These are phyloP conservation scores for Diutina siamensis DNA, from an alignment of 1,139 yeast genomes.

Conservation along the genomic window DNA sequence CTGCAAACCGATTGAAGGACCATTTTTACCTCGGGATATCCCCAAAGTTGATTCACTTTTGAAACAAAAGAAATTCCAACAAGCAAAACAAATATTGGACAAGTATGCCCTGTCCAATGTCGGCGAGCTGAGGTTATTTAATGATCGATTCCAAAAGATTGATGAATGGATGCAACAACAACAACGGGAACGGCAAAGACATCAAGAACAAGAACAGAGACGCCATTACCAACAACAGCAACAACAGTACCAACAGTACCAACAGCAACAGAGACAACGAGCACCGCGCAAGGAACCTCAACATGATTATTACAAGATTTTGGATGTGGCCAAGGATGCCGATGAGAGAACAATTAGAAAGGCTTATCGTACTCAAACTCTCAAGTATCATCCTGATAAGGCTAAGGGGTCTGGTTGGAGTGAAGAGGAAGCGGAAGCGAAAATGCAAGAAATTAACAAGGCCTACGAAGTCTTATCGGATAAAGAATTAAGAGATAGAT, in stretches of 20 bases:
- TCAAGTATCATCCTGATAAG: slow-evolving; percentile 83
- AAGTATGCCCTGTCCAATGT: slow-evolving; percentile 20
- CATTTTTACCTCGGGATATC: slow-evolving; percentile 35
- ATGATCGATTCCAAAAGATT: slow-evolving; percentile 15
- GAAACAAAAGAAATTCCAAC: slow-evolving; percentile 26
- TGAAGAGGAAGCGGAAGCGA: slow-evolving; percentile 63
- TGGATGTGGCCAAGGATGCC: slow-evolving; percentile 65
- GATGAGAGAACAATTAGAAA: slow-evolving; percentile 71
- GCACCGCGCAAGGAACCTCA: slow-evolving; percentile 32
- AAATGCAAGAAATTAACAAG: slow-evolving; percentile 87
- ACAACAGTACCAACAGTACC: slow-evolving; percentile 34
- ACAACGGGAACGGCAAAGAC: slow-evolving; percentile 29
- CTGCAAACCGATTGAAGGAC: slow-evolving; percentile 25
- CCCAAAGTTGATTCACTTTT: slow-evolving; percentile 33
- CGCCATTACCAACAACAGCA: slow-evolving; percentile 25
- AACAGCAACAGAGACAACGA: slow-evolving; percentile 23
- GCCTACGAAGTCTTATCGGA: slow-evolving; percentile 83
- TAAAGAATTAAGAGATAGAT: slow-evolving; percentile 49
- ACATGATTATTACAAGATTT: slow-evolving; percentile 63
- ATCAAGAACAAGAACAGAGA: slow-evolving; percentile 39
- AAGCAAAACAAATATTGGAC: slow-evolving; percentile 26
- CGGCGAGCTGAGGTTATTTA: slow-evolving; percentile 28
- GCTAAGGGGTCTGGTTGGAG: slow-evolving; percentile 46
- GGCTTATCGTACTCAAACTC: slow-evolving; percentile 70
- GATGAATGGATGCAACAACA: slow-evolving; percentile 22